Percentiles rank a stretch among this genome's conserved stretches.
Conservation (phyloP, 768 basidiomycete species). For the Melanogaster broomeanus region DNA sequence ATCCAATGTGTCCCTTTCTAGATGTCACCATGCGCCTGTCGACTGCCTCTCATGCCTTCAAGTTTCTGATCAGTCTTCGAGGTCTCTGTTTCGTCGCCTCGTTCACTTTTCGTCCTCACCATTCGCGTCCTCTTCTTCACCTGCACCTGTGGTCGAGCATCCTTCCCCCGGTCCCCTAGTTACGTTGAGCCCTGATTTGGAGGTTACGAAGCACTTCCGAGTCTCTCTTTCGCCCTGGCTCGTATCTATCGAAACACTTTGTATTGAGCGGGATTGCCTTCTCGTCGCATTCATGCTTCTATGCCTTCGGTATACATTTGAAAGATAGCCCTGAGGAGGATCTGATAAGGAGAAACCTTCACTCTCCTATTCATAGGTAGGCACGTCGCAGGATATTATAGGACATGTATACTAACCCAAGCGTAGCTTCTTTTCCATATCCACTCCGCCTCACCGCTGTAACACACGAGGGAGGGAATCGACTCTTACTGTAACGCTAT, state of each 20-base stretch:
- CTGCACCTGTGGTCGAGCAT: constrained; percentile 17
- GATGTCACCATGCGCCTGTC: no score
- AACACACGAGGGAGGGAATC: no score
- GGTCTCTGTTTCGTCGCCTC: constrained; percentile 69
- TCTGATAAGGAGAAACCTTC: constrained; percentile 40
- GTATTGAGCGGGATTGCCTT: neutral
- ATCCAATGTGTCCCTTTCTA: neutral
- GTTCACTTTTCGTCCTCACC: constrained; percentile 47
- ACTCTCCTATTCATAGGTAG: no score
- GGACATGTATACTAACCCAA: constrained; percentile 12
- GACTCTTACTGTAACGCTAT: no score
- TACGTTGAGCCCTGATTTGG: constrained; percentile 45
- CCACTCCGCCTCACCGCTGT: no score
- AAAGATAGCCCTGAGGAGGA: constrained; percentile 66
- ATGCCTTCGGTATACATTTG: no score
- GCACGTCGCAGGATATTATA: constrained; percentile 8
- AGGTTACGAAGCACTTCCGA: constrained; percentile 61
- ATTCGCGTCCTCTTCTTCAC: no score
- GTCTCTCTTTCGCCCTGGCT: constrained; percentile 4
- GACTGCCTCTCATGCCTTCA: no score
- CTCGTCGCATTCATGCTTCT: no score
- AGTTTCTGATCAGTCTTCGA: constrained; percentile 30
- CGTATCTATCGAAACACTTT: constrained; percentile 1
- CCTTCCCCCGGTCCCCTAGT: constrained; percentile 43
- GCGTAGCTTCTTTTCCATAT: no score